Base-by-base conservation (phyloP, 164 flowering plant genomes). In the Buxus sempervirens region DNA sequence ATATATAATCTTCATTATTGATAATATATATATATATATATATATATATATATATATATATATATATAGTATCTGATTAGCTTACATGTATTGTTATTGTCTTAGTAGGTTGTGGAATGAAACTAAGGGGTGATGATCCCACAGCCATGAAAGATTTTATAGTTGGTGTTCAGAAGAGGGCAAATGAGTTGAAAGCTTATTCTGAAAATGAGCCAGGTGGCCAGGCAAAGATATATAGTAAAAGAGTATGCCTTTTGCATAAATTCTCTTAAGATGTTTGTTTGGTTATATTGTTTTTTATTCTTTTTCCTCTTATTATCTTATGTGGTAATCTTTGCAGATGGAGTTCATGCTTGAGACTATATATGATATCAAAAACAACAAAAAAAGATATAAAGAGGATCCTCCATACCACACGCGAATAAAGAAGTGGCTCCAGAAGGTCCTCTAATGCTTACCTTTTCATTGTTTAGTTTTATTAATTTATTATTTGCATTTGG, bases 321-420 rank as follows among this genome's bases (percentile, higher is more conserved):
- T 65, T 70, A 64, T n/a, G 27, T 56, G 27, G 48, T 62, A 56
- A 62, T 66, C 23, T 38, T 58, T 74, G 76, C 90, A 95, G 98
- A 90, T 96, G 96, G 96, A 90, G 62, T 90, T 88, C 78, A 93
- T 96, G 99, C 89, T 96, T 72, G 97, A 91, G 71, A 93, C 92
- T 72, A 96, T 96, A 75, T 80, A 75, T 66, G 98, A 93, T 62
- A 96, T 96, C 63, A 96, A 96, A 77, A 96, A 96, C 82, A 96
- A 96, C 74, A 96, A 88, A 67, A 89, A 77, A 74, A 84, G 79
- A 74, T 42, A 84, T 21, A 93, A 84, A 70, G 97, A 87, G 66
- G 98, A 93, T 67, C 63, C 88, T 61, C 72, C 75, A 45, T 95
- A 81, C 45, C 92, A 88, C 67, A 81, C 90, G 3, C 73, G 90